Conservation (phyloP, 148 eudicot species). For the Fagopyrum homotropicum region DNA sequence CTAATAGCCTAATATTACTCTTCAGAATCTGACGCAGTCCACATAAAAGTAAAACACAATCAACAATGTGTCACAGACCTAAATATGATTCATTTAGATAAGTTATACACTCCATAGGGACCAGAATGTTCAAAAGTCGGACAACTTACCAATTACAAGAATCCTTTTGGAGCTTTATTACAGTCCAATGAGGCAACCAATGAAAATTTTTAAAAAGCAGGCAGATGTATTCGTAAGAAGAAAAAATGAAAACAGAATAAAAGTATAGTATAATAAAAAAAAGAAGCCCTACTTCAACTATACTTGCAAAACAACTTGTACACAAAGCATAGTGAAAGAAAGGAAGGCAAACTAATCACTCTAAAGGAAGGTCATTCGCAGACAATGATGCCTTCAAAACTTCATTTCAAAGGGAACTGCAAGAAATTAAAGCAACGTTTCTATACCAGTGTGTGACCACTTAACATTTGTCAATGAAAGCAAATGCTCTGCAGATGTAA, state of each 20-base stretch:
- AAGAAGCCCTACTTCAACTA: too few relatives aligned
- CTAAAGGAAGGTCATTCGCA: not conserved
- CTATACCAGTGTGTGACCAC: constrained; percentile 65
- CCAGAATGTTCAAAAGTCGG: not conserved
- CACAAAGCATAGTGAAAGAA: not conserved
- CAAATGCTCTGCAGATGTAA: constrained; percentile 72
- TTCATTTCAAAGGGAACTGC: not conserved
- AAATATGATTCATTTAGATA: not conserved
- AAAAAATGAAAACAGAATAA: too few relatives aligned
- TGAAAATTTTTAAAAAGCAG: not conserved
- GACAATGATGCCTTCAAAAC: not conserved
- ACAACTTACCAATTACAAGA: not conserved
- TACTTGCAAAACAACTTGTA: too few relatives aligned
- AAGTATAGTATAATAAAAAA: too few relatives aligned
- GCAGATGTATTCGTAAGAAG: not conserved
- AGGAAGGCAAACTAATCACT: not conserved
- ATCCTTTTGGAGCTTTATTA: not conserved
- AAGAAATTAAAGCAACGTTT: not conserved
- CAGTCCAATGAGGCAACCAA: not conserved
- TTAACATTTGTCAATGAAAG: constrained; percentile 69
- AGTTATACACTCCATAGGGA: not conserved
- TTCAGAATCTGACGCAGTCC: not conserved
- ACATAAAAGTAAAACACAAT: not conserved
- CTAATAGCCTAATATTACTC: not conserved
- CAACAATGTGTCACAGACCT: not conserved